Conservation (phyloP, 805 yeast genomes). For the Wickerhamia fluorescens region DNA sequence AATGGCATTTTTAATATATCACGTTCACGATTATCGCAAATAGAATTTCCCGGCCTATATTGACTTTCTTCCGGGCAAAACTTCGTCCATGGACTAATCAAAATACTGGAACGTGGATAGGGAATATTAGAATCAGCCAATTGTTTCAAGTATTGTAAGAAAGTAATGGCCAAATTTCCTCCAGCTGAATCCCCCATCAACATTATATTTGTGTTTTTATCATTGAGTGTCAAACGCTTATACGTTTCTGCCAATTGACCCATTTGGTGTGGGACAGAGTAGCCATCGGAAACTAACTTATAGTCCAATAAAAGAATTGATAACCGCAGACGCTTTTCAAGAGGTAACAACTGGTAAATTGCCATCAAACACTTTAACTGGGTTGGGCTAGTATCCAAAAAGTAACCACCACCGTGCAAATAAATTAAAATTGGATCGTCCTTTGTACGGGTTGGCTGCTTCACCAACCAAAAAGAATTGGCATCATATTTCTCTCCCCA, state of each 20-base stretch:
- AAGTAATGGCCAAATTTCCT: constrained; percentile 27
- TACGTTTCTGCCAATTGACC: constrained; percentile 24
- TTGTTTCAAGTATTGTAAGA: constrained; percentile 20
- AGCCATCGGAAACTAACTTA: constrained; percentile 21
- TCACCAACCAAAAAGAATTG: constrained; percentile 28
- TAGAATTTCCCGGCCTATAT: constrained; percentile 26
- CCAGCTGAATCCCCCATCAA: constrained; percentile 40
- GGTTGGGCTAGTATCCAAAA: constrained; percentile 19
- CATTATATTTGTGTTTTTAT: constrained; percentile 20
- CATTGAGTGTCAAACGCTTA: constrained; percentile 11
- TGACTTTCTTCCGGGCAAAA: constrained; percentile 16
- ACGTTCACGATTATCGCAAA: constrained; percentile 19
- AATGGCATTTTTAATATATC: constrained; percentile 6
- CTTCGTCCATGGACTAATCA: constrained; percentile 35
- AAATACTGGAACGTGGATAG: constrained; percentile 20
- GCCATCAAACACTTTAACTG: constrained; percentile 26
- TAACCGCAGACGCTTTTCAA: constrained; percentile 10
- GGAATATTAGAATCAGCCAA: constrained; percentile 6
- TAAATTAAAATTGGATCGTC: constrained; percentile 27
- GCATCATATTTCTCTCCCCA: constrained; percentile 27
- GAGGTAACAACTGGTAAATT: constrained; percentile 21
- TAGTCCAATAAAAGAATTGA: constrained; percentile 20
- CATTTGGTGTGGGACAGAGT: constrained; percentile 26
- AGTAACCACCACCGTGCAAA: constrained; percentile 37
- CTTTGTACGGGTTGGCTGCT: constrained; percentile 16